Conservation (phyloP, 805 yeast species). For the Yarrowia sp. region DNA sequence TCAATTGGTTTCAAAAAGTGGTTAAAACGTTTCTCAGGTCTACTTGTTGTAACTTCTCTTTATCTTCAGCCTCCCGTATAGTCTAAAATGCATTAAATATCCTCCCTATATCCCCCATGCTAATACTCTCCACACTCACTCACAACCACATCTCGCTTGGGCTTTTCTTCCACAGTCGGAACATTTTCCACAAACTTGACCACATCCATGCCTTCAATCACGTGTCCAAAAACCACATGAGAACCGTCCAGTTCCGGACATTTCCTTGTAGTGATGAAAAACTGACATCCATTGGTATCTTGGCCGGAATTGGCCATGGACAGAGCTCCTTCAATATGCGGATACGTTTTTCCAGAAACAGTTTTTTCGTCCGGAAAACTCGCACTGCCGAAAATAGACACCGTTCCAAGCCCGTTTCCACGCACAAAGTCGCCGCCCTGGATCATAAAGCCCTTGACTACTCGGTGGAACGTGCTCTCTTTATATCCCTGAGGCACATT, state of each 20-base stretch:
- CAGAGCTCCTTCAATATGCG: constrained; percentile 34
- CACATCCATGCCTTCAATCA: constrained; percentile 43
- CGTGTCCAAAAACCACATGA: constrained; percentile 51
- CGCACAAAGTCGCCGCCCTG: constrained; percentile 50
- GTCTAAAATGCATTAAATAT: neutral
- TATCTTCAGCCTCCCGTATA: too few species aligned
- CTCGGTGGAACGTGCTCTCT: constrained; percentile 40
- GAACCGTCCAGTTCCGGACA: constrained; percentile 45
- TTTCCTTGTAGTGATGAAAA: constrained; percentile 42
- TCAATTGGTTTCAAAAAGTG: too few species aligned
- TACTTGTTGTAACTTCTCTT: too few species aligned
- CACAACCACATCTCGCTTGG: constrained; percentile 33
- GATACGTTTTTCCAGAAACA: constrained; percentile 24
- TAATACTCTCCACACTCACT: constrained; percentile 41
- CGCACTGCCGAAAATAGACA: constrained; percentile 42
- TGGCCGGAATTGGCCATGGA: constrained; percentile 63
- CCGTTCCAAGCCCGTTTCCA: constrained; percentile 47
- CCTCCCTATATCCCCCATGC: neutral
- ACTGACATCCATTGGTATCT: constrained; percentile 59
- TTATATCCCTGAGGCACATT: constrained; percentile 47
- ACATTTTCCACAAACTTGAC: constrained; percentile 34
- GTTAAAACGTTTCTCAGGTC: too few species aligned
- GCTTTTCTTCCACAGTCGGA: constrained; percentile 26
- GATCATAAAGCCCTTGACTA: constrained; percentile 46
- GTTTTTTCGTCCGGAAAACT: constrained; percentile 47